Percentiles rank a stretch among this genome's conserved stretches.
Evolutionary conservation across 139 green algal genomes (phyloP).

Genomic region (Deuterostichococcus epilithicus): DNA sequence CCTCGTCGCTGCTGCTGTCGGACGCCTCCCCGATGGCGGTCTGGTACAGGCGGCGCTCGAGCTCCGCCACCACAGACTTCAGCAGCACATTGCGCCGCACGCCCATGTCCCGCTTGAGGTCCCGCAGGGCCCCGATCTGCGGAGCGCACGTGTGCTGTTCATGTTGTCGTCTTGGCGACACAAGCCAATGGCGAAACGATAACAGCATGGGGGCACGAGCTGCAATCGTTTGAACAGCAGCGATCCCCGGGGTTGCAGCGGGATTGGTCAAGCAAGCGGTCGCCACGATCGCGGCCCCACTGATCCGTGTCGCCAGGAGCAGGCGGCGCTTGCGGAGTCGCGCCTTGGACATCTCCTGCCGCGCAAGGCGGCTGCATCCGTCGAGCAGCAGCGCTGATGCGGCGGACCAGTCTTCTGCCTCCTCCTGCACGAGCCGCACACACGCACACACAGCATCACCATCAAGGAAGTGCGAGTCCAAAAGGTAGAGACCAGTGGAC

Average conservation of each 20-base stretch:
- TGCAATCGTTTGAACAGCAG: too few relatives aligned
- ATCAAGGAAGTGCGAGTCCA: too few relatives aligned
- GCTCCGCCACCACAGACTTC: constrained; percentile 43
- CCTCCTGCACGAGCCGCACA: constrained; percentile 1
- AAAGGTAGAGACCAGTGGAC: too few relatives aligned
- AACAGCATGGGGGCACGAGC: too few relatives aligned
- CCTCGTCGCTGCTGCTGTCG: background rate
- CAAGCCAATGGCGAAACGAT: too few relatives aligned
- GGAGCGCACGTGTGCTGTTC: background rate
- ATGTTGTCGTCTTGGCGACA: too few relatives aligned
- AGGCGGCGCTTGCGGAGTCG: background rate
- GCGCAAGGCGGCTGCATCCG: constrained; percentile 54
- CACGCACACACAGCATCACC: too few relatives aligned
- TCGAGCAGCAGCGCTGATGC: constrained; percentile 60
- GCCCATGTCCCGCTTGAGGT: constrained; percentile 49
- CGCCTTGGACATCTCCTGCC: constrained; percentile 38
- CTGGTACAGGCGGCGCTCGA: constrained; percentile 39
- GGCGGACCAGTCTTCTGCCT: constrained; percentile 48
- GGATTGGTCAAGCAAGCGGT: too few relatives aligned
- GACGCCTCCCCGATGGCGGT: constrained; percentile 1
- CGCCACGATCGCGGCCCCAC: too few relatives aligned
- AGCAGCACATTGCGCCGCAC: constrained; percentile 32
- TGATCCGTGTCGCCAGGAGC: background rate
- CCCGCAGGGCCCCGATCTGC: constrained; percentile 48
- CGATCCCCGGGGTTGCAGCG: too few relatives aligned